Evolutionary conservation across 208 protist species (phyloP).

Genomic region (Entamoeba moshkovskii): DNA sequence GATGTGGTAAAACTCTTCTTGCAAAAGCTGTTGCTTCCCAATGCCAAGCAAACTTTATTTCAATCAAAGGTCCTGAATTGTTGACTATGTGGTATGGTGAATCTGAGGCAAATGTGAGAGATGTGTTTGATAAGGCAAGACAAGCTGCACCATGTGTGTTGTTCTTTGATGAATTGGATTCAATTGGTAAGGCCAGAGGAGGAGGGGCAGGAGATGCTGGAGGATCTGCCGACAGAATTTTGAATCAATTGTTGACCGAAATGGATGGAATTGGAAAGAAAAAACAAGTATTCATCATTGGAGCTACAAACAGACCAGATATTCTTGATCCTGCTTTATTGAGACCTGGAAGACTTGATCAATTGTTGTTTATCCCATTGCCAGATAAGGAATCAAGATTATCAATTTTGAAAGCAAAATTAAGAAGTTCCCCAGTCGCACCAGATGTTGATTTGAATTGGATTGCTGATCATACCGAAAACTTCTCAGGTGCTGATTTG

Average conservation of each 20-base stretch:
- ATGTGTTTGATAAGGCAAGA: slow-evolving; percentile 97
- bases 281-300: slow-evolving; percentile 71
- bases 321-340: slow-evolving; percentile 99
- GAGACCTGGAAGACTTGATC: slow-evolving; percentile 88
- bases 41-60: slow-evolving; percentile 90
- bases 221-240: too few relatives aligned
- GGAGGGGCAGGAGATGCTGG: too few relatives aligned
- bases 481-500: too few relatives aligned
- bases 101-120: slow-evolving; percentile 92
- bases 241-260: slow-evolving; percentile 98
- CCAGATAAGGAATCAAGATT: slow-evolving; percentile 90
- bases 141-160: slow-evolving; percentile 89
- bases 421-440: too few relatives aligned
- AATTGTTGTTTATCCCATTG: slow-evolving; percentile 97
- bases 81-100: slow-evolving; percentile 99
- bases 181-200: too few relatives aligned
- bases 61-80: slow-evolving; percentile 99
- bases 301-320: slow-evolving; percentile 97
- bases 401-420: slow-evolving; percentile 86
- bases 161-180: slow-evolving; percentile 99
- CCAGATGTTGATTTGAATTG: too few relatives aligned
- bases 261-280: slow-evolving; percentile 84
- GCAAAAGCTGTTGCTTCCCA: slow-evolving; percentile 35
- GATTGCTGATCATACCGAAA: too few relatives aligned
- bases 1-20: slow-evolving; percentile 39